phyloP scores from a whole-genome alignment of 1,139 yeast genomes.

The Wickerhamomyces sp. region DNA sequence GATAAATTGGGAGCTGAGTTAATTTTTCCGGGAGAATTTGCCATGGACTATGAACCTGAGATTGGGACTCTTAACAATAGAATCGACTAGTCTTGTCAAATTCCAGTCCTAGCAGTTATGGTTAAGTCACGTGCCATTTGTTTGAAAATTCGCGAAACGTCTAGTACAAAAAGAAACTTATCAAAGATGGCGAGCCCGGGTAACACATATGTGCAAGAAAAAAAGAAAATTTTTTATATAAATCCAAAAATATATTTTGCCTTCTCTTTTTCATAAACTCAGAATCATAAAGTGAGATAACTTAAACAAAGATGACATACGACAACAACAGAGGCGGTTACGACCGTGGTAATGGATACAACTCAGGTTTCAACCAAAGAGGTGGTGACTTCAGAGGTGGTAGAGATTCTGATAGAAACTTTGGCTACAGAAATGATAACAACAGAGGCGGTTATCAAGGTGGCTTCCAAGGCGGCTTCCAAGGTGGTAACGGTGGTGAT shows the following conservation, averaged over 20 bases:
- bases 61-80: too few relatives aligned
- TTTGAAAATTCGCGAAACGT: too few relatives aligned
- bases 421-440: constrained; percentile 29
- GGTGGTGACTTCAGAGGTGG: constrained; percentile 23
- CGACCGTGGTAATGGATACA: constrained; percentile 28
- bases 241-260: constrained; percentile 1
- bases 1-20: too few relatives aligned
- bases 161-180: too few relatives aligned
- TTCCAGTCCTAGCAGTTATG: too few relatives aligned
- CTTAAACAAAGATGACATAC: constrained; percentile 28
- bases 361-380: constrained; percentile 24
- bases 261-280: constrained; percentile 2
- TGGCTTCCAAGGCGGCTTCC: constrained; percentile 28
- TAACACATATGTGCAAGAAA: too few relatives aligned
- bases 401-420: constrained; percentile 34
- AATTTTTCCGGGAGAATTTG: too few relatives aligned
- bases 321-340: constrained; percentile 20
- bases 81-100: too few relatives aligned
- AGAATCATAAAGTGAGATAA: constrained; percentile 1
- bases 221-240: constrained; percentile 1
- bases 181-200: too few relatives aligned
- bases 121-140: too few relatives aligned
- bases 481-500: constrained; percentile 33
- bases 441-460: constrained; percentile 28
- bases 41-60: too few relatives aligned